Evolutionary conservation across 345 rosid genomes (phyloP).

Genomic region (Atalantia buxifolia): DNA sequence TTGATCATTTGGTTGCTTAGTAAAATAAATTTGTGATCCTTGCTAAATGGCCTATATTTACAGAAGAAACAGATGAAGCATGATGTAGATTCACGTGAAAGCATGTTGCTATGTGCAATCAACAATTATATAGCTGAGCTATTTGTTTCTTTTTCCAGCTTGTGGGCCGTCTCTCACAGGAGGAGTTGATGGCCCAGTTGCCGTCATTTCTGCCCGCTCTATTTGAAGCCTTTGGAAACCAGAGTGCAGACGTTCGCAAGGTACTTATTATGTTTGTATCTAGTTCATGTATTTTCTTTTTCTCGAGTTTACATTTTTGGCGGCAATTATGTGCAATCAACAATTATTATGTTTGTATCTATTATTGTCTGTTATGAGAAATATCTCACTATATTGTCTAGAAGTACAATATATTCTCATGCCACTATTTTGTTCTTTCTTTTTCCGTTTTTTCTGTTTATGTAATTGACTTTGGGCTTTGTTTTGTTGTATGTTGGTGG

Average conservation of each 20-base stretch:
- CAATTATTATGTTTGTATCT: no score
- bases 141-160: slow-evolving; percentile 48
- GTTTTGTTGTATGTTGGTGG: not conserved
- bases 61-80: slow-evolving; percentile 1
- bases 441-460: not conserved
- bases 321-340: no score
- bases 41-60: not conserved
- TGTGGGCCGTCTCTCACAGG: slow-evolving; percentile 88
- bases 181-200: slow-evolving; percentile 76
- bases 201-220: slow-evolving; percentile 90
- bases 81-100: not conserved
- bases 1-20: not conserved
- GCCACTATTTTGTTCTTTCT: not conserved
- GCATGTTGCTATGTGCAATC: not conserved
- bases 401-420: not conserved
- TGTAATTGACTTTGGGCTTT: not conserved
- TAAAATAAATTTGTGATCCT: not conserved
- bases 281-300: not conserved
- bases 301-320: not conserved
- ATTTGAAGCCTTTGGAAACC: slow-evolving; percentile 96
- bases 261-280: slow-evolving; percentile 29
- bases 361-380: not conserved
- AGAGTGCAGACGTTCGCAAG: slow-evolving; percentile 98
- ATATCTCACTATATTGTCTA: not conserved
- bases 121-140: not conserved